phyloP scores from a whole-genome alignment of 2,329 filamentous ascomycete genomes.

The Fusarium equiseti region DNA sequence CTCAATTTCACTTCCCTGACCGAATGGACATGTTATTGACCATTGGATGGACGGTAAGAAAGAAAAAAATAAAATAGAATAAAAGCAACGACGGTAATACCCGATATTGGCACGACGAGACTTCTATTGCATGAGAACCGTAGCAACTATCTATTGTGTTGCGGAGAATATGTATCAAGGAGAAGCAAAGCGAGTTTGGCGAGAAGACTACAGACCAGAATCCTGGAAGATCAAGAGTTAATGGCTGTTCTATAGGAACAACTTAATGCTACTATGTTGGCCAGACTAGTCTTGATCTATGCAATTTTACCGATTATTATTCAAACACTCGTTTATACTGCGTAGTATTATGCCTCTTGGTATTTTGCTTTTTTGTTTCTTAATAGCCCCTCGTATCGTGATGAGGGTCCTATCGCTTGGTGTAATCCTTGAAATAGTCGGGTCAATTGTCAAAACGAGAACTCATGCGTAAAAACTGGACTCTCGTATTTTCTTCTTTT shows the following conservation, averaged over 20 bases:
- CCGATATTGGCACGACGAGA: constrained; percentile 7
- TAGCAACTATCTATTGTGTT: constrained; percentile 24
- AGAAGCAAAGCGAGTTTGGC: constrained; percentile 15
- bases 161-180: constrained; percentile 32
- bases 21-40: not conserved
- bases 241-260: not conserved
- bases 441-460: constrained; percentile 1
- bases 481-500: constrained; percentile 17
- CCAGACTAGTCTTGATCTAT: not conserved
- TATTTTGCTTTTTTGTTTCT: constrained; percentile 4
- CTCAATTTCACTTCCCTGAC: constrained; percentile 13
- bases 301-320: not conserved
- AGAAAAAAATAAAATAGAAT: not conserved
- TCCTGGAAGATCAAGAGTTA: constrained; percentile 2
- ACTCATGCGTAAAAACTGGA: constrained; percentile 2
- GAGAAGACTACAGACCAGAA: constrained; percentile 12
- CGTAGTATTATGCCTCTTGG: not conserved
- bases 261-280: not conserved
- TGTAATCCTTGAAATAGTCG: not conserved
- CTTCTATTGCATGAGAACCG: constrained; percentile 13
- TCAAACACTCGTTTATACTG: not conserved
- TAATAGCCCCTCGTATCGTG: not conserved
- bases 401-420: not conserved
- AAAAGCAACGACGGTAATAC: constrained; percentile 17
- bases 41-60: not conserved